A percentile compares a stretch with the other conserved stretches of the same genome.
Evolutionary conservation across 495 filamentous ascomycete species (phyloP).

Genomic region (Sordaria brevicollis): DNA sequence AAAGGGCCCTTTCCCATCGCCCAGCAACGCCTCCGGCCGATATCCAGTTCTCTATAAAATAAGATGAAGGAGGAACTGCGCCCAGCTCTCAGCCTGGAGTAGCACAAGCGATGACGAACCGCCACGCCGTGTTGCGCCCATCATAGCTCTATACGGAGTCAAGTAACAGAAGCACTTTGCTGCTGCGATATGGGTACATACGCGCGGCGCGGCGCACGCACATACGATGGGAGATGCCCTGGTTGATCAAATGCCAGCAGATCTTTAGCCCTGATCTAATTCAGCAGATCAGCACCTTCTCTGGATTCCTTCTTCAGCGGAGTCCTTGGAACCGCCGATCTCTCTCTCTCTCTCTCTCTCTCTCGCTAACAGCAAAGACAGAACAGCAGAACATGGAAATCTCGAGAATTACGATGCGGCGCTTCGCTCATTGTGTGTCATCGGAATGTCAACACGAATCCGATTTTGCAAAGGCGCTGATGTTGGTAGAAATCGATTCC

Average conservation of each 20-base stretch:
- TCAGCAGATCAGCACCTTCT: not conserved
- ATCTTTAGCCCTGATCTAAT: not conserved
- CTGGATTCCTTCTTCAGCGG: not conserved
- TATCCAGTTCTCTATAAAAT: not conserved
- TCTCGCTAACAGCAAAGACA: too few species aligned
- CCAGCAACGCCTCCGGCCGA: not conserved
- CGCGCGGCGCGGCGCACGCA: too few species aligned
- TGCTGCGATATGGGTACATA: not conserved
- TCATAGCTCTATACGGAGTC: not conserved
- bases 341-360: too few species aligned
- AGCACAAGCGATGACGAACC: slow-evolving; percentile 5
- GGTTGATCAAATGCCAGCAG: not conserved
- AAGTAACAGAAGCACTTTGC: too few species aligned
- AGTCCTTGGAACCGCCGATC: not conserved
- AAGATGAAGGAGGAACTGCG: not conserved
- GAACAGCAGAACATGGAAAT: not conserved
- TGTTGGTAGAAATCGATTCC: not conserved
- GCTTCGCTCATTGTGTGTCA: not conserved
- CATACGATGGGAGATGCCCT: not conserved
- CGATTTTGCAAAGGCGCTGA: not conserved
- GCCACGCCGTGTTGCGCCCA: not conserved
- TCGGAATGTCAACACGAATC: not conserved
- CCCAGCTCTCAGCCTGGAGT: not conserved
- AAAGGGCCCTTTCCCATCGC: not conserved
- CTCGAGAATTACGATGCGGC: not conserved